Evolutionary conservation across 2,329 filamentous ascomycete species (phyloP), one percentile per base, ranked within the genome.

Genomic region (Pseudogymnoascus sp.): DNA sequence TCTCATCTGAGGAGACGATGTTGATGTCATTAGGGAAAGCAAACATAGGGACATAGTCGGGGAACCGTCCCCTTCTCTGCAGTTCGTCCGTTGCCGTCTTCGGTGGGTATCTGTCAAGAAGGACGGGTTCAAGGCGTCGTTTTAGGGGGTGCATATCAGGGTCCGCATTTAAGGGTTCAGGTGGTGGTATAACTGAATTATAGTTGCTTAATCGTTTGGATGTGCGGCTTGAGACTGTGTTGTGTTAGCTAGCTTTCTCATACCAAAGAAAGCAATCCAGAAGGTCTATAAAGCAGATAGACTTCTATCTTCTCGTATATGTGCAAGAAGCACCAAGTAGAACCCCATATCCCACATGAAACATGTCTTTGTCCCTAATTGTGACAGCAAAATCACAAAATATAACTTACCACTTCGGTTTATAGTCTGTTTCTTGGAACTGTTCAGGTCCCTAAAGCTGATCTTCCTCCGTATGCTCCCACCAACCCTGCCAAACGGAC

Each of bases 41-140:
- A 76, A 99, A 99, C 95, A 99, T 98, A 63, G 95, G 95, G 16
- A 99, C 91, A 71, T 97, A 99, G 73, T 99, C 95, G 0, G 95
- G 95, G 72, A 99, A 98, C 63, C 84, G 88, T 62, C 91, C 92
- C 71, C 95, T 84, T 70, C 89, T 84, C 69, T 90, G 85, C 61
- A 89, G 76, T 69, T 97, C 93, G 64, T 96, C 92, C 22, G 86
- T 81, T 72, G 91, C 89, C 67, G 86, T 84, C 73, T 91, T 91
- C 14, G 91, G 89, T 6, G 95, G 95, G 71, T 98, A 98, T 74
- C 93, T 85, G 75, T 99, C 95, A 31, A 99, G 84, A 22, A 99
- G 80, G n/a, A 96, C 93, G 6, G 95, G 95, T 74, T 99, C 95
- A 74, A 98, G 98, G 64, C 90, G 88, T 66, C 93, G 86, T 77